Evolutionary conservation across 192 early-diverging fungal genomes (phyloP).

Genomic region (Umbelopsis ramanniana): DNA sequence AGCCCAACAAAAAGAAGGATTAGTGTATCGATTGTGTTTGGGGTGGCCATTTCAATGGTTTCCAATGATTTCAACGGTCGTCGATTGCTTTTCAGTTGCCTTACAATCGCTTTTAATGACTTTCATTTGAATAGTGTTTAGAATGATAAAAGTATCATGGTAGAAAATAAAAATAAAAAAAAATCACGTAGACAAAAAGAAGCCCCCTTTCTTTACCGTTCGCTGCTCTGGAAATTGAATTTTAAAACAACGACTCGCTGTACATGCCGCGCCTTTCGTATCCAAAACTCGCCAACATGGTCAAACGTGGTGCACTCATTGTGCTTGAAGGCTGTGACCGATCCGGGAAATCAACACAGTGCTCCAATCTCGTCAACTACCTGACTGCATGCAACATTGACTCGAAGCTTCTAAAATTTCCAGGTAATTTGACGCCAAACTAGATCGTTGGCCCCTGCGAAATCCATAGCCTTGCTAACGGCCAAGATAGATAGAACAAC

Average conservation of each 20-base stretch:
- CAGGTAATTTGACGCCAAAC: slow-evolving; percentile 52
- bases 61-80: too few species aligned
- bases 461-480: background rate
- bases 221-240: too few species aligned
- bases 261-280: background rate
- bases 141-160: background rate
- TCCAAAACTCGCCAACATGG: background rate
- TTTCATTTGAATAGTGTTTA: too few species aligned
- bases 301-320: slow-evolving; percentile 80
- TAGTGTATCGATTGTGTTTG: slow-evolving; percentile 26
- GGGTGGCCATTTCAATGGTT: too few species aligned
- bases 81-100: too few species aligned
- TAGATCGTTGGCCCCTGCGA: background rate
- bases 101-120: too few species aligned
- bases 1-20: slow-evolving; percentile 31
- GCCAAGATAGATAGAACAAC: slow-evolving; percentile 77
- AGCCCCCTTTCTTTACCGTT: too few species aligned
- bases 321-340: slow-evolving; percentile 95
- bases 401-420: slow-evolving; percentile 78
- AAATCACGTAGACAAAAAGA: background rate
- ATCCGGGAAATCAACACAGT: slow-evolving; percentile 92
- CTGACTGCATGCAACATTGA: slow-evolving; percentile 50
- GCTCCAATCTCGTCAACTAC: slow-evolving; percentile 63
- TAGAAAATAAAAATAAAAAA: background rate
- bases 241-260: too few species aligned